Evolutionary conservation across 331 rosid species (phyloP), one percentile per base, ranked within the genome.

Genomic region (Arachis monticola): DNA sequence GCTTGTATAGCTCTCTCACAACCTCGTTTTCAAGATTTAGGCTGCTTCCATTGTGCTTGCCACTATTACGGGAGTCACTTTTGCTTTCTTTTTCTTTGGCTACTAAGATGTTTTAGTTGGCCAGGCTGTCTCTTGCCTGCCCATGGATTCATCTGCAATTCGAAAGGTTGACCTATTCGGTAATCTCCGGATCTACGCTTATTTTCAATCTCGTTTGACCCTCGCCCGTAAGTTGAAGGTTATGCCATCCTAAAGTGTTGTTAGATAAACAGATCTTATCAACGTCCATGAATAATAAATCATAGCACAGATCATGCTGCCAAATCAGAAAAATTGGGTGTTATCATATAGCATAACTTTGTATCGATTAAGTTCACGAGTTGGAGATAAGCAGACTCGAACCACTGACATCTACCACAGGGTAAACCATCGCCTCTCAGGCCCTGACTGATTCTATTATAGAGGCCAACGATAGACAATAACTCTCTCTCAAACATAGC

Each of bases 401-500:
- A 56, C 2, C 17, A 14, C 10, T 56, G 9, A 17, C 64, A 59
- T 30, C 3, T n/a, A 0, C 41, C 42, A 30, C 6, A 30, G n/a
- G 64, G 64, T 59, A 59, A 59, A 59, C 64, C 41, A 30, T 12
- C 42, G 41, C 64, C 41, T 59, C 41, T 59, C 42, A 59, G 0
- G 42, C 41, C 41, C 38, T 10, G 41, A 59, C 5, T 59, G n/a
- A 30, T 59, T 59, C 41, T 59, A 59, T 10, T 40, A 30, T 22
- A 59, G 64, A 57, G 64, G 64, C 32, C 41, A 30, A 59, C 5
- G 64, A 59, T 22, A 59, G 12, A 59, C 40, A 57, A 57, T 57
- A 27, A 57, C 62, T 57, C 10, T 10, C 62, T 4, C 32, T 5
- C 58, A 5, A 44, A 44, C 7, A 44, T 5, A 44, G 47, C 47